Conservation (phyloP, 345 rosid species). For the Hypericum perforatum region DNA sequence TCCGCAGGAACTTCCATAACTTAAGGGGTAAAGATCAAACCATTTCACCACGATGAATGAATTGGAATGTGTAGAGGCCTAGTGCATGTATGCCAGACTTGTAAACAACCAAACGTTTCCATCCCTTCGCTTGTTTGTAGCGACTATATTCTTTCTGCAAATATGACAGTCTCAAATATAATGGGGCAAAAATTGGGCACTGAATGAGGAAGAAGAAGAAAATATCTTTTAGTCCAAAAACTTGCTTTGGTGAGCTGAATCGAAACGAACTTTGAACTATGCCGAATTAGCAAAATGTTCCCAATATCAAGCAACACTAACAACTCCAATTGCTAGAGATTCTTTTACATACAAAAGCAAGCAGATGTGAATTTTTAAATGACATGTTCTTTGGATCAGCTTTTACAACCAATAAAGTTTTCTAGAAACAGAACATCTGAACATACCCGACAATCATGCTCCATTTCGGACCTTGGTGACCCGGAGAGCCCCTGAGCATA, state of each 20-base stretch:
- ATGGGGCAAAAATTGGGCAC: not conserved
- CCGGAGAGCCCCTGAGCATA: slow-evolving; percentile 21
- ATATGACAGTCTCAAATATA: not conserved
- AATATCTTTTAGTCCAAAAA: too few relatives aligned
- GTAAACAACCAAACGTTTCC: slow-evolving; percentile 50
- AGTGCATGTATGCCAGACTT: slow-evolving; percentile 57
- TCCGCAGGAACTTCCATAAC: not conserved
- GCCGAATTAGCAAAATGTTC: too few relatives aligned
- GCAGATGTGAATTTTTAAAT: too few relatives aligned
- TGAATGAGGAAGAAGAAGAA: too few relatives aligned
- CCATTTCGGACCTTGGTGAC: slow-evolving; percentile 22
- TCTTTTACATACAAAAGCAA: too few relatives aligned
- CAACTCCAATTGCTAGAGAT: not conserved
- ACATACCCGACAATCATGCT: slow-evolving; percentile 37
- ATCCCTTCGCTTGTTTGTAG: slow-evolving; percentile 37
- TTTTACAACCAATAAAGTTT: too few relatives aligned
- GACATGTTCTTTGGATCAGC: too few relatives aligned
- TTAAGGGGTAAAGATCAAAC: slow-evolving; percentile 22
- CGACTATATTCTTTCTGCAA: slow-evolving; percentile 50
- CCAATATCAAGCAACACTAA: not conserved
- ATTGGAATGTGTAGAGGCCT: slow-evolving; percentile 47
- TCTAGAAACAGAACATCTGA: not conserved
- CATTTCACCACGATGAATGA: slow-evolving; percentile 47
- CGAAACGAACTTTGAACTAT: too few relatives aligned
- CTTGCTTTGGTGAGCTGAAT: too few relatives aligned